Percentiles rank a stretch among this genome's conserved stretches.
These are phyloP conservation scores for Volvox africanus DNA, from an alignment of 139 green algal species.

Conservation along the genomic window DNA sequence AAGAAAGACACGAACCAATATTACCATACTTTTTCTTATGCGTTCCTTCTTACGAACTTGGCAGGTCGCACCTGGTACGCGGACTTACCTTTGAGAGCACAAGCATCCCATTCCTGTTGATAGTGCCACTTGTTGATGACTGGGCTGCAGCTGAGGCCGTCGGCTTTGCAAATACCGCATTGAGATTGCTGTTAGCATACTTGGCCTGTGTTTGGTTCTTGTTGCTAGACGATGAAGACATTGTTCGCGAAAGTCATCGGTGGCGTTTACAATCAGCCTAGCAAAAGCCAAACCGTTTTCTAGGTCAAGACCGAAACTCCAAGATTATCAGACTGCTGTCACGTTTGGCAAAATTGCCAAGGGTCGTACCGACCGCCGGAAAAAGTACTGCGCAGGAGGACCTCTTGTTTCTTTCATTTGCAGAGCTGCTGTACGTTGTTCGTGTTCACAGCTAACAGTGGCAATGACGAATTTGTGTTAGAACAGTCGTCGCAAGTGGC, in stretches of 20 bases:
- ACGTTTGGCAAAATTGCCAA: neutral
- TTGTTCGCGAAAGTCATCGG: conserved; percentile 21
- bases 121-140: conserved; percentile 57
- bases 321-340: neutral
- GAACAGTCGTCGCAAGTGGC: too few relatives aligned
- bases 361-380: too few relatives aligned
- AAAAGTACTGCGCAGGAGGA: too few relatives aligned
- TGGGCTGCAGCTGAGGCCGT: conserved; percentile 27
- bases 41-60: too few relatives aligned
- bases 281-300: neutral
- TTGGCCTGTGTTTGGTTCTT: conserved; percentile 56
- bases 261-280: conserved; percentile 5
- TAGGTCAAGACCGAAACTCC: neutral
- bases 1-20: too few relatives aligned
- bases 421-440: too few relatives aligned
- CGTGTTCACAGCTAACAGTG: too few relatives aligned
- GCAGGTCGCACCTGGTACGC: neutral
- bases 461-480: too few relatives aligned
- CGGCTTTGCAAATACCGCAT: conserved; percentile 57
- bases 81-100: conserved; percentile 60
- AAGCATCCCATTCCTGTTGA: conserved; percentile 59
- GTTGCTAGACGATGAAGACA: conserved; percentile 42
- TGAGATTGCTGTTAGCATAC: conserved; percentile 71
- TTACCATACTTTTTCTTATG: too few relatives aligned
- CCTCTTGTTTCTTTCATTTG: too few relatives aligned